phyloP scores from a whole-genome alignment of 345 rosid genomes.

The Jatropha curcas region DNA sequence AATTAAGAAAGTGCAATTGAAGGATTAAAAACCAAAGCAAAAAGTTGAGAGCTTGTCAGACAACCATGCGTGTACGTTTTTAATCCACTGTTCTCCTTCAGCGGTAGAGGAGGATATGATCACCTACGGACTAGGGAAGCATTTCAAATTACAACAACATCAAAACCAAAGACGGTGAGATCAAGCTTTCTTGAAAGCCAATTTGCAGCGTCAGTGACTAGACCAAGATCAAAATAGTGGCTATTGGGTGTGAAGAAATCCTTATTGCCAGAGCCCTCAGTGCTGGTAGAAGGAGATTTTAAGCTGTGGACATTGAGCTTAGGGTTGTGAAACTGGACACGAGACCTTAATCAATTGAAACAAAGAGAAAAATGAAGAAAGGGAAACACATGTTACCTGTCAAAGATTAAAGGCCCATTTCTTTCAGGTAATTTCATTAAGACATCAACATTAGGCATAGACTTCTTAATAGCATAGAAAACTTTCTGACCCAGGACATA shows the following conservation, averaged over 20 bases:
- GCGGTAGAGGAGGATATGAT: no score
- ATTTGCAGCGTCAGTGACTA: slow-evolving; percentile 66
- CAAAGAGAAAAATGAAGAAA: not conserved
- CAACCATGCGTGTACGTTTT: no score
- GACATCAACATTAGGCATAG: slow-evolving; percentile 61
- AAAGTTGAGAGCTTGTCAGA: no score
- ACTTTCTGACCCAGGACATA: slow-evolving; percentile 72
- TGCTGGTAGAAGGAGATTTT: slow-evolving; percentile 69
- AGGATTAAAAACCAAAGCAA: no score
- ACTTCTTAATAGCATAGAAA: slow-evolving; percentile 77
- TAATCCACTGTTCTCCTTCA: no score
- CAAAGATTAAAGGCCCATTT: slow-evolving; percentile 68
- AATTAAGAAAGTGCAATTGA: no score
- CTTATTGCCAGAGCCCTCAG: slow-evolving; percentile 23
- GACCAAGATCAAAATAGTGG: slow-evolving; percentile 50
- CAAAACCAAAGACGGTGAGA: slow-evolving; percentile 92
- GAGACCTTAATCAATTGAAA: not conserved
- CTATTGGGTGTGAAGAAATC: slow-evolving; percentile 12
- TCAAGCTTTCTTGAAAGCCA: slow-evolving; percentile 71
- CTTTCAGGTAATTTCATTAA: slow-evolving; percentile 52
- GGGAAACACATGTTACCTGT: slow-evolving; percentile 52
- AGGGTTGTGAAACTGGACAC: slow-evolving; percentile 7
- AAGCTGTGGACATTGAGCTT: slow-evolving; percentile 49
- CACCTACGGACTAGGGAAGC: no score
- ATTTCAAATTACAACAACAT: slow-evolving; percentile 71